Evolutionary conservation across 257 asterid species (phyloP), one percentile per base, ranked within the genome.

Genomic region (Schizonepeta tenuifolia): DNA sequence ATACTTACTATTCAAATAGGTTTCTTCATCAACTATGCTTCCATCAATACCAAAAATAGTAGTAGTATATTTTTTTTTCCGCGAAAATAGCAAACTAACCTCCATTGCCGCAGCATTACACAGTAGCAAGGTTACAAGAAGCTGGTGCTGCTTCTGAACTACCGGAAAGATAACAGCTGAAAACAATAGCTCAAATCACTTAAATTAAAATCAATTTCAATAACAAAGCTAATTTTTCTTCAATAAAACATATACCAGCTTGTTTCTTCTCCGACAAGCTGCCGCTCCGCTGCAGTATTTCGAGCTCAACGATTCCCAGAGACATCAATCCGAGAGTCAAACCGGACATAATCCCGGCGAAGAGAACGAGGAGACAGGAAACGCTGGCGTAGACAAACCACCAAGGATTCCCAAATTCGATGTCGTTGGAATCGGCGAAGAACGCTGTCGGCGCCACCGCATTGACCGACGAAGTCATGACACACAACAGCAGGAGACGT

Each of bases 41-140:
- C 40, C 62, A 21, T 2, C 41, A 11, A 43, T 35, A 18, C 41
- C 56, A 56, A 31, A 55, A 68, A 36, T 22, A 41, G 9, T 33
- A 41, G n/a, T n/a, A n/a, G n/a, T n/a, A n/a, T n/a, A n/a, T n/a
- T n/a, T 15, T 54, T 11, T 54, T 58, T 7, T 36, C n/a, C n/a
- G n/a, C 43, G 15, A 64, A 65, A 55, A 22, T 14, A 20, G 18
- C 9, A 51, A 55, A 57, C 82, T 68, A 53, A 92, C 99, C 97
- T 95, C 99, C 99, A 95, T 95, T 0, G 99, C 84, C 41, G 91
- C 99, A 18, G 99, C 93, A 77, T 95, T 95, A 78, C 99, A 95
- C 5, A 92, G 81, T 7, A 95, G 90, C 73, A 92, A 81, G 54
- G 98, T 95, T 8, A 95, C 99, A n/a, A 95, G 96, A 84, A 95